phyloP scores from a whole-genome alignment of 352 stramenopile species.

The Pythium monospermum region DNA sequence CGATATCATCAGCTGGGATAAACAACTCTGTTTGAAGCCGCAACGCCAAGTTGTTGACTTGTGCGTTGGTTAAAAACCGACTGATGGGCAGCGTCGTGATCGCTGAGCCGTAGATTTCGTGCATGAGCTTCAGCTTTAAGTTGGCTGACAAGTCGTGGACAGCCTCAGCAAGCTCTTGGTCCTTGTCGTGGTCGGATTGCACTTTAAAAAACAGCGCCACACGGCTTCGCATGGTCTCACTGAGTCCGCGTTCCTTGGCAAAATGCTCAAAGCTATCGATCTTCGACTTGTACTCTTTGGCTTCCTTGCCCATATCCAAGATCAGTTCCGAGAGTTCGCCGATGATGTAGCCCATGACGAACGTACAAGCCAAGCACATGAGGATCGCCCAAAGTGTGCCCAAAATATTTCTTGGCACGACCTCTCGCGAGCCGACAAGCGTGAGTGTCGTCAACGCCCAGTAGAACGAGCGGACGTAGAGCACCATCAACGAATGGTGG shows the following conservation, averaged over 20 bases:
- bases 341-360: constrained; percentile 71
- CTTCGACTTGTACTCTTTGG: constrained; percentile 59
- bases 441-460: constrained; percentile 66
- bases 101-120: constrained; percentile 59
- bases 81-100: constrained; percentile 52
- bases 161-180: constrained; percentile 37
- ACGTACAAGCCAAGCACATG: constrained; percentile 62
- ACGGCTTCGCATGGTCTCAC: constrained; percentile 39
- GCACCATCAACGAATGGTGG: constrained; percentile 33
- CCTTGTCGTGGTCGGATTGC: constrained; percentile 50
- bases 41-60: constrained; percentile 66
- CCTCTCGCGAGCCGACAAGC: constrained; percentile 53
- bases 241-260: constrained; percentile 52
- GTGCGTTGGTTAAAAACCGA: constrained; percentile 44
- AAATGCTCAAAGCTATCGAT: constrained; percentile 76
- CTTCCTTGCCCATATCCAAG: constrained; percentile 65
- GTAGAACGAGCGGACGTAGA: constrained; percentile 69
- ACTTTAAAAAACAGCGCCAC: constrained; percentile 57
- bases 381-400: constrained; percentile 55
- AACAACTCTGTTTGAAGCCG: constrained; percentile 59
- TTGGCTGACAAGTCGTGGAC: constrained; percentile 63
- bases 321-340: constrained; percentile 74
- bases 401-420: constrained; percentile 32
- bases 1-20: constrained; percentile 61
- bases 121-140: constrained; percentile 65